phyloP scores from a whole-genome alignment of 78 protist genomes.

The Planoprotostelium fungivorum region DNA sequence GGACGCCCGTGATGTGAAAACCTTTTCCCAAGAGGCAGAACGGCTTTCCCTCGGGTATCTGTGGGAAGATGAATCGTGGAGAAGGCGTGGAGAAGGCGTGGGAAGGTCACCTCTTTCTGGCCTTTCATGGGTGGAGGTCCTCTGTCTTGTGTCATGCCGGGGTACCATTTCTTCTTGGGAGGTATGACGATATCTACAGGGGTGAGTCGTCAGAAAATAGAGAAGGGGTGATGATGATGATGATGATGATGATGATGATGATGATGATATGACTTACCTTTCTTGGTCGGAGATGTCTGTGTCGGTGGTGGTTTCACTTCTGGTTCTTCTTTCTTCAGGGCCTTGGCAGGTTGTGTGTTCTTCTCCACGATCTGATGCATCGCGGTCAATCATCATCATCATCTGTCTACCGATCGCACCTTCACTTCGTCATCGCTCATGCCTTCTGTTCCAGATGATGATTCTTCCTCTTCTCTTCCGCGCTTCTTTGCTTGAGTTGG shows the following conservation, averaged over 20 bases:
- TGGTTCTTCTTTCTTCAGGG: not conserved
- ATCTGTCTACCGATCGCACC: not conserved
- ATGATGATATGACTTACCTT: not conserved
- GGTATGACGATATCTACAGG: no score
- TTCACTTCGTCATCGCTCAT: not conserved
- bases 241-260: not conserved
- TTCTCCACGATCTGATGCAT: not conserved
- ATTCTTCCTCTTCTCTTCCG: not conserved
- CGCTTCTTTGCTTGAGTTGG: not conserved
- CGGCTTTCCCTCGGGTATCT: constrained; percentile 42
- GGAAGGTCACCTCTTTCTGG: not conserved
- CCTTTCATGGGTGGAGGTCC: not conserved
- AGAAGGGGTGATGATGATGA: not conserved
- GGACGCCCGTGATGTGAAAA: constrained; percentile 43
- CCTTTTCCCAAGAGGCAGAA: constrained; percentile 15
- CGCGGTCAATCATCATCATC: not conserved
- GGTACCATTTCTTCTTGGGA: not conserved
- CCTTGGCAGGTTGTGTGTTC: not conserved
- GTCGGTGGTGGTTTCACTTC: not conserved
- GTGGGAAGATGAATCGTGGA: not conserved
- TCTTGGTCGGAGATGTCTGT: not conserved
- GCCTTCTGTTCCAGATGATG: not conserved
- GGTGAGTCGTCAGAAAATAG: not conserved
- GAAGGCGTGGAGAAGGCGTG: not conserved
- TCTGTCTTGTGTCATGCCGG: not conserved